A percentile compares a stretch with the other conserved stretches of the same genome.
Conservation (phyloP, 2,329 filamentous ascomycete species). For the Lecanoromycetidae sp. region DNA sequence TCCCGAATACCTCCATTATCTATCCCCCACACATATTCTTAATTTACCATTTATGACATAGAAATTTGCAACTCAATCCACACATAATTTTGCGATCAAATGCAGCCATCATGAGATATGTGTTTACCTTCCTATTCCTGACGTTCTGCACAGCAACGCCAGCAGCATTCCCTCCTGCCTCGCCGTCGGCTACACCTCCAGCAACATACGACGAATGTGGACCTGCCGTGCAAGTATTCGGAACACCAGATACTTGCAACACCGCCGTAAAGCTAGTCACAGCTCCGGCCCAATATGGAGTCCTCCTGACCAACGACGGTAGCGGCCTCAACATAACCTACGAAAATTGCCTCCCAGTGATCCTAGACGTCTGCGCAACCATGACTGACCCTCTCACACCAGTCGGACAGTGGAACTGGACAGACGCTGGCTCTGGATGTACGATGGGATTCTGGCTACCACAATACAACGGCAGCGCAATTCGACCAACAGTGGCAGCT, state of each 20-base stretch:
- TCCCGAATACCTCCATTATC: no score
- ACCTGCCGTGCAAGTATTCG: neutral
- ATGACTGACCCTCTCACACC: neutral
- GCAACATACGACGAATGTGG: conserved; percentile 1
- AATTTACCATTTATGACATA: no score
- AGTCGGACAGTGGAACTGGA: neutral
- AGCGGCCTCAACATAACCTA: neutral
- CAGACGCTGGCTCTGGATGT: neutral
- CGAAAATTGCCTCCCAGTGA: neutral
- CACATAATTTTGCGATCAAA: no score
- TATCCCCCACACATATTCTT: no score
- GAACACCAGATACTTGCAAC: neutral
- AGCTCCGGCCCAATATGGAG: neutral
- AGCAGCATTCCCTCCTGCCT: no score
- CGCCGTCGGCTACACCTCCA: no score
- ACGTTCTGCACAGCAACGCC: no score
- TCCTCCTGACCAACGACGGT: conserved; percentile 1
- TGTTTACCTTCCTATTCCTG: no score
- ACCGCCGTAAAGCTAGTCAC: neutral
- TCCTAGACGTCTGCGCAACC: neutral
- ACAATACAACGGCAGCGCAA: neutral
- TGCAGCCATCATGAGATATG: no score
- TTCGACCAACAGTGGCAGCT: neutral
- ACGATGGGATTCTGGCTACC: conserved; percentile 4
- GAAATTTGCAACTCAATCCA: no score